Base-by-base conservation (phyloP, 129 eudicot species). In the Lactuca sativa region DNA sequence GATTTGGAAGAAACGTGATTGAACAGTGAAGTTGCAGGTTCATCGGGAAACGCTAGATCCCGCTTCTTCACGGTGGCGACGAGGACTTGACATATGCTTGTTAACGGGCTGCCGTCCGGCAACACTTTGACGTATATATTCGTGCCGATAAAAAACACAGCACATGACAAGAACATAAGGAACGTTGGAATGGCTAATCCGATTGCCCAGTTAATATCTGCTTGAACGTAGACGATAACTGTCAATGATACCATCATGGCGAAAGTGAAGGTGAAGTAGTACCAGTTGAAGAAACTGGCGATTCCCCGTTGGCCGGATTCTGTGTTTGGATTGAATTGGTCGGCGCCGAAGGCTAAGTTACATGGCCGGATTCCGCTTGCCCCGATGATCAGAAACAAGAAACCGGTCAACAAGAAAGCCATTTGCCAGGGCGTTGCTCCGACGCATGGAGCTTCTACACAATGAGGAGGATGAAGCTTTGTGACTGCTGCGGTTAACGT, bases 261-360 rank as follows among this genome's bases (percentile, higher is more conserved):
- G 3, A 83, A 83, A 2, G 87, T 83, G 70, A 70, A 74, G 7
- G 87, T 83, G 76, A 79, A 83, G 75, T 78, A 83, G 84, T 83
- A 83, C 87, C 87, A 83, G 16, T 83, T 83, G 74, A 83, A 83
- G 78, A 83, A 83, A 66, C 87, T 83, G 33, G 76, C 80, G 11
- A 72, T 83, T 51, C 87, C 87, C 16, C 79, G 51, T 63, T 73
- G 76, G 13, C 84, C 87, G 1, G 87, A 75, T 17, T 83, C 82
- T 0, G 87, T 83, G 34, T 83, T 75, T 3, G 87, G 87, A 41
- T 83, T 79, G 71, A 83, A 83, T 32, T 83, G 87, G 74, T 83
- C 87, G 1, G 74, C 87, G 2, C 87, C 87, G 48, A 83, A 83
- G 13, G 87, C 87, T 9, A 83, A 62, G 73, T 83, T 83, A 72